Conservation (phyloP, 2,329 filamentous ascomycete species). For the Chaetomiaceae sp. region DNA sequence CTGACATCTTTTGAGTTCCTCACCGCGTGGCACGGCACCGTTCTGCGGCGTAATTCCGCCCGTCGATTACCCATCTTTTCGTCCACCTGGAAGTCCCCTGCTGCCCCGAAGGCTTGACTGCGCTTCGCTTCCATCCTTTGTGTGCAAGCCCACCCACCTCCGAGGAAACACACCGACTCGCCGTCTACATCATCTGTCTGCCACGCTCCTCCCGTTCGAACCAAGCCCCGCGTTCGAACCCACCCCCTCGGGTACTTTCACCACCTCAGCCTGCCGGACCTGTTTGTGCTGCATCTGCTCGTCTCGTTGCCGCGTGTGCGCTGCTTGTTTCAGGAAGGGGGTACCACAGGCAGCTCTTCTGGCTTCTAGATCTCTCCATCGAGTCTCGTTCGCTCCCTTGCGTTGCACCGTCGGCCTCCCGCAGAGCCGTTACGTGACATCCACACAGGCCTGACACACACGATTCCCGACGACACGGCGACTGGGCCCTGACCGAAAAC, state of each 20-base stretch:
- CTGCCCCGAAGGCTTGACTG: too few species aligned
- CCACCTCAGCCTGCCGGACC: too few species aligned
- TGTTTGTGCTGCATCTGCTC: neutral
- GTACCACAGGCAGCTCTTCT: conserved; percentile 2
- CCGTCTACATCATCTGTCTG: neutral
- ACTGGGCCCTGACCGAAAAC: conserved; percentile 15
- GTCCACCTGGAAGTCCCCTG: too few species aligned
- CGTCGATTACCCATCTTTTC: neutral
- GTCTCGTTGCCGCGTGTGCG: conserved; percentile 8
- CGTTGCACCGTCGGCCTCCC: conserved; percentile 13
- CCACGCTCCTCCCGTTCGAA: neutral
- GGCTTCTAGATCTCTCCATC: conserved; percentile 6
- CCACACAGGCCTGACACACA: conserved; percentile 19
- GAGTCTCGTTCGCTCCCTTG: neutral
- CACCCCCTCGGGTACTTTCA: neutral
- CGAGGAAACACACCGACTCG: neutral
- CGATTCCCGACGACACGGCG: conserved; percentile 23
- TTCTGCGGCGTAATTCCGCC: neutral
- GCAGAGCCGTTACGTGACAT: conserved; percentile 18
- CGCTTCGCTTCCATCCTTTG: neutral
- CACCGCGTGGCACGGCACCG: conserved; percentile 6
- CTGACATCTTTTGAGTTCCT: conserved; percentile 1
- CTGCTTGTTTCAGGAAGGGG: conserved; percentile 4
- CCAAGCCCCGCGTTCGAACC: neutral
- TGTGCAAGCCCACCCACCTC: neutral